A percentile compares a stretch with the other conserved stretches of the same genome.
Conservation (phyloP, 179 eudicot species). For the Silene coronaria region DNA sequence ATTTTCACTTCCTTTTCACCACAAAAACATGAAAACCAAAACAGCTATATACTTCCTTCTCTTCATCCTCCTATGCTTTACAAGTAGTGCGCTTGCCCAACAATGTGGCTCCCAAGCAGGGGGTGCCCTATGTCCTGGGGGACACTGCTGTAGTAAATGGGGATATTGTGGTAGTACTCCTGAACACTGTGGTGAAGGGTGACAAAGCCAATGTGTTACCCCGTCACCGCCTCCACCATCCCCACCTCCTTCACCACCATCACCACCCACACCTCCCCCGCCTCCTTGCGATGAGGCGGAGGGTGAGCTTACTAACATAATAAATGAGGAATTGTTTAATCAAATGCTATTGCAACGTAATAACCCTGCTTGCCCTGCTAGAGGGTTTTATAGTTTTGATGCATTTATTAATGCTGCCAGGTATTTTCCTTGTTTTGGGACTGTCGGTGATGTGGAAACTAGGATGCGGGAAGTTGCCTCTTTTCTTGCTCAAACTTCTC, state of each 20-base stretch:
- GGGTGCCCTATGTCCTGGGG: conserved; percentile 16
- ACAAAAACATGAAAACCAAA: neutral
- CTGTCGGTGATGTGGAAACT: conserved; percentile 15
- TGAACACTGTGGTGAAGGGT: conserved; percentile 17
- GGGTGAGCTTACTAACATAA: conserved; percentile 12
- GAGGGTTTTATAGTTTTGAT: conserved; percentile 20
- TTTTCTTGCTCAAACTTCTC: conserved; percentile 28
- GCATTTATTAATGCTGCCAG: conserved; percentile 28
- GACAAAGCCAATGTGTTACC: conserved; percentile 26
- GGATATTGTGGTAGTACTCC: conserved; percentile 22
- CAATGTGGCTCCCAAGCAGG: conserved; percentile 25
- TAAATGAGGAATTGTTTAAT: conserved; percentile 18
- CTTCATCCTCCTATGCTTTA: neutral
- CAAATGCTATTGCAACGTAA: conserved; percentile 30
- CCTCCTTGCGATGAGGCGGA: neutral
- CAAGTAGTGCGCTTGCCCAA: conserved; percentile 13
- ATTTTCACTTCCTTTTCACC: neutral
- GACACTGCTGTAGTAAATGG: conserved; percentile 20
- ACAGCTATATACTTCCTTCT: neutral
- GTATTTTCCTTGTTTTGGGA: conserved; percentile 19
- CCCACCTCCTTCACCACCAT: conserved; percentile 4
- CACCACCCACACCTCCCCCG: conserved; percentile 7
- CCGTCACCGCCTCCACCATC: conserved; percentile 1
- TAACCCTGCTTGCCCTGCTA: conserved; percentile 15
- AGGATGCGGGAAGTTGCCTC: conserved; percentile 28